Evolutionary conservation across 495 filamentous ascomycete species (phyloP).

Genomic region (Clavariopsis aquatica): DNA sequence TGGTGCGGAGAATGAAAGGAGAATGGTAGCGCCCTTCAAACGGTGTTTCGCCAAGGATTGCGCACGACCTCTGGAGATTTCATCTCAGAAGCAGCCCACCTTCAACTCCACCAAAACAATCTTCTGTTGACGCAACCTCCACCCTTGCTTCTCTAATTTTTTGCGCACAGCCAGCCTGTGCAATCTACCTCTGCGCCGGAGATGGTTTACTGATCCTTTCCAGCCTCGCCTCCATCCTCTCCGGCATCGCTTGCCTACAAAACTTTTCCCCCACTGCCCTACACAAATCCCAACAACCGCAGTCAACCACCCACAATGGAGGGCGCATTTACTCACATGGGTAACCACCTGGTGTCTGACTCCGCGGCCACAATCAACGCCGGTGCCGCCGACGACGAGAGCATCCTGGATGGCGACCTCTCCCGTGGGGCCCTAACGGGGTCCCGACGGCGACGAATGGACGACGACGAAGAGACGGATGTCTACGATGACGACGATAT

Average conservation of each 20-base stretch:
- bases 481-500: constrained; percentile 85
- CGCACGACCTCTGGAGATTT: background rate
- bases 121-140: background rate
- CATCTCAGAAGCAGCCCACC: background rate
- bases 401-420: constrained; percentile 67
- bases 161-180: background rate
- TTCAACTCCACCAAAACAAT: background rate
- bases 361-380: constrained; percentile 73
- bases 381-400: constrained; percentile 78
- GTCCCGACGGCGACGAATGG: constrained; percentile 67
- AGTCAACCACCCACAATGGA: constrained; percentile 57
- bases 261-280: background rate
- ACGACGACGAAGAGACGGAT: constrained; percentile 85
- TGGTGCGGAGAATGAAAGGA: background rate
- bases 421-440: constrained; percentile 61
- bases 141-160: background rate
- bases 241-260: background rate
- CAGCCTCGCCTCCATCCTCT: background rate
- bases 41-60: background rate
- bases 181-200: background rate
- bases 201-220: background rate
- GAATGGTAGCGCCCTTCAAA: background rate
- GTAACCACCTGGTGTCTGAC: constrained; percentile 76
- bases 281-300: background rate
- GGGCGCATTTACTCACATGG: constrained; percentile 81